These are phyloP conservation scores for Paramecium octaurelia DNA, from an alignment of 73 alveolate genomes.

Conservation along the genomic window DNA sequence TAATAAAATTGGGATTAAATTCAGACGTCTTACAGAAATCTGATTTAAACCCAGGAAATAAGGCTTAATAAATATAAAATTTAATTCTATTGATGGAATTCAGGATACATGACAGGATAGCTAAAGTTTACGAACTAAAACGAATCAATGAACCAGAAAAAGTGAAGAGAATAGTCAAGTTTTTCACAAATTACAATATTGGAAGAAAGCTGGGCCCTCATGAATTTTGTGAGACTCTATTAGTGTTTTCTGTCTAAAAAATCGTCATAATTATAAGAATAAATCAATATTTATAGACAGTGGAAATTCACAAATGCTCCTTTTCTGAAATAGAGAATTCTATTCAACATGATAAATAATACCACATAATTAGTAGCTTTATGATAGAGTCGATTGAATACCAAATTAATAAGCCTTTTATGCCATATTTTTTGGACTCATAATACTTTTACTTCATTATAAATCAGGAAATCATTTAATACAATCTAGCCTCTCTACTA, in stretches of 20 bases:
- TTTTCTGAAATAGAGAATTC: neutral
- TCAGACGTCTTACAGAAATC: no score
- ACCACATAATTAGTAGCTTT: neutral
- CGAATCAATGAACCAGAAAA: neutral
- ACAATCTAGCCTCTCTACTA: neutral
- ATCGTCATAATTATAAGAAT: neutral
- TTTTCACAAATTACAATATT: neutral
- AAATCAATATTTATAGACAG: neutral
- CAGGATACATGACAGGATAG: neutral
- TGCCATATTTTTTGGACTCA: neutral
- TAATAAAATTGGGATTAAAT: no score
- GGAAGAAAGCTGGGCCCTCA: neutral
- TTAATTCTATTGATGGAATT: neutral
- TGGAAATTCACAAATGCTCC: neutral
- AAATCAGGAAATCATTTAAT: neutral
- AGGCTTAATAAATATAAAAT: no score
- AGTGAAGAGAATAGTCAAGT: neutral
- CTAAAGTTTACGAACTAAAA: neutral
- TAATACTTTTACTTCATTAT: neutral
- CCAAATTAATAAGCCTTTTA: neutral
- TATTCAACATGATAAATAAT: neutral
- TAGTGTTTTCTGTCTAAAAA: neutral
- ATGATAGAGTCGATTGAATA: neutral
- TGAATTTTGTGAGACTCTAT: neutral
- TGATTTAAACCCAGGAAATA: no score